Evolutionary conservation across 2,329 filamentous ascomycete species (phyloP).

Genomic region (Emergomyces orientalis): DNA sequence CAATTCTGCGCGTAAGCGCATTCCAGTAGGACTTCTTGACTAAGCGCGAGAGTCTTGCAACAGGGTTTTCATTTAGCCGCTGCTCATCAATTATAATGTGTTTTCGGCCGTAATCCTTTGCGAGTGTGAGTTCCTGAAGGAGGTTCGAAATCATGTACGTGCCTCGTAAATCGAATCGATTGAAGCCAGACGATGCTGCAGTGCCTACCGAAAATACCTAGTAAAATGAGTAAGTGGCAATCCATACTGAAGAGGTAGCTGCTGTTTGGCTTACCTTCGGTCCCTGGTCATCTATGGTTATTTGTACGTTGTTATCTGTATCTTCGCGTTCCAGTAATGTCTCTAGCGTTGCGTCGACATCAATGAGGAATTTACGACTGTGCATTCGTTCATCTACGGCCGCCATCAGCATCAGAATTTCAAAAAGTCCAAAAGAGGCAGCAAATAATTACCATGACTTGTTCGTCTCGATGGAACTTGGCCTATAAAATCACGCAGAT

Average conservation of each 20-base stretch:
- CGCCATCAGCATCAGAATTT: slow-evolving; percentile 14
- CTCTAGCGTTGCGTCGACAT: slow-evolving; percentile 75
- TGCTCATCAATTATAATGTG: slow-evolving; percentile 86
- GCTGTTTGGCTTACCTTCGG: slow-evolving; percentile 60
- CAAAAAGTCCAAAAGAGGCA: not conserved
- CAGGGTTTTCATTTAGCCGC: slow-evolving; percentile 88
- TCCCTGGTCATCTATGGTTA: slow-evolving; percentile 91
- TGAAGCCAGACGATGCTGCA: slow-evolving; percentile 73
- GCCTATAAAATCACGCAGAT: slow-evolving; percentile 29
- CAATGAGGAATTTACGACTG: slow-evolving; percentile 72
- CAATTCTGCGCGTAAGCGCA: slow-evolving; percentile 78
- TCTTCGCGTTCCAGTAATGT: slow-evolving; percentile 77
- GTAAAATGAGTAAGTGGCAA: slow-evolving; percentile 20
- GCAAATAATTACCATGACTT: slow-evolving; percentile 35
- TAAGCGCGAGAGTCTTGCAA: slow-evolving; percentile 73
- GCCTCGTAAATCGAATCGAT: slow-evolving; percentile 81
- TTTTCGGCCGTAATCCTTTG: slow-evolving; percentile 80
- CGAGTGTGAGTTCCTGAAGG: slow-evolving; percentile 85
- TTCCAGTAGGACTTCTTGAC: slow-evolving; percentile 92
- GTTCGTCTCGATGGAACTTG: slow-evolving; percentile 30
- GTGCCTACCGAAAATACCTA: slow-evolving; percentile 76
- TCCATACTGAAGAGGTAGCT: not conserved
- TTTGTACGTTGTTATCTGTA: slow-evolving; percentile 89
- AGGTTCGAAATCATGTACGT: slow-evolving; percentile 97
- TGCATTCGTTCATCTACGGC: slow-evolving; percentile 60